Evolutionary conservation across 306 rosid species (phyloP).

Genomic region (Quercus bicolor): DNA sequence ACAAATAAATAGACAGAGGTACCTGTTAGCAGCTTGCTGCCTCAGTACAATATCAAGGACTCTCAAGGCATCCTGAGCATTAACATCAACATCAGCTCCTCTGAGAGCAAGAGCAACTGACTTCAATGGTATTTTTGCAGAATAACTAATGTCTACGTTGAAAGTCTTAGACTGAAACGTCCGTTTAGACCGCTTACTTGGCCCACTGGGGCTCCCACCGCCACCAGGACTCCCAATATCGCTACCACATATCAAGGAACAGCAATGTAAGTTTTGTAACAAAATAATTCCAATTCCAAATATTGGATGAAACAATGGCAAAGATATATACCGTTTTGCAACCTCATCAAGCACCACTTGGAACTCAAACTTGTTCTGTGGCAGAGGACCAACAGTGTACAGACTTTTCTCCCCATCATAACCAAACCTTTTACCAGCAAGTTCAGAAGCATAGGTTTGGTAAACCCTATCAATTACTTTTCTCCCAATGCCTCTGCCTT

Average conservation of each 20-base stretch:
- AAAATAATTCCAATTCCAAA: conserved; percentile 14
- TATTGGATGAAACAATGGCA: background rate
- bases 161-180: conserved; percentile 53
- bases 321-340: conserved; percentile 45
- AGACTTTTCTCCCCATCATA: conserved; percentile 77
- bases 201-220: conserved; percentile 34
- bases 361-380: conserved; percentile 49
- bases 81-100: conserved; percentile 49
- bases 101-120: conserved; percentile 42
- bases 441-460: conserved; percentile 60
- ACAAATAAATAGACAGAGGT: conserved; percentile 15
- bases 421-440: conserved; percentile 57
- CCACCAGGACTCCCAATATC: conserved; percentile 39
- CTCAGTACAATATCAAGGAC: conserved; percentile 70
- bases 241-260: conserved; percentile 26
- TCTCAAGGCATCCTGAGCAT: conserved; percentile 65
- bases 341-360: conserved; percentile 68
- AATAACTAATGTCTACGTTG: conserved; percentile 52
- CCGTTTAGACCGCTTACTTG: conserved; percentile 50
- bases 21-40: conserved; percentile 87
- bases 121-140: conserved; percentile 65
- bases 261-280: conserved; percentile 19
- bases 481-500: conserved; percentile 69
- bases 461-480: conserved; percentile 66
- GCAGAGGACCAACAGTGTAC: conserved; percentile 75